Evolutionary conservation across 2,329 filamentous ascomycete species (phyloP).

Genomic region (Hymenoscyphus scutula): DNA sequence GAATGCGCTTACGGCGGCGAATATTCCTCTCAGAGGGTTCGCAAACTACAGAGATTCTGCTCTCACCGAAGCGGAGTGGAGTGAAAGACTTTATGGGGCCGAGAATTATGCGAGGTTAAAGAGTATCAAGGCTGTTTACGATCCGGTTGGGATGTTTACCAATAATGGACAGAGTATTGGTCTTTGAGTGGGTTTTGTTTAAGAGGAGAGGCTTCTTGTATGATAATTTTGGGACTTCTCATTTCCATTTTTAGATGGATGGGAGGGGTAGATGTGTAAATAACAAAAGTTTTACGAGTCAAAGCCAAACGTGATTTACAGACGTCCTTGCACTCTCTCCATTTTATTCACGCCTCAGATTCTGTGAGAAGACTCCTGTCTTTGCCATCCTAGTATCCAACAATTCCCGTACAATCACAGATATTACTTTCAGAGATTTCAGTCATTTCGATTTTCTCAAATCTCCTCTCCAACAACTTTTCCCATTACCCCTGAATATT

Average conservation of each 20-base stretch:
- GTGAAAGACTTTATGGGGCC: constrained; percentile 17
- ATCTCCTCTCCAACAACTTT: no score
- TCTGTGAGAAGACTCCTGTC: no score
- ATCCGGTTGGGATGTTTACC: constrained; percentile 20
- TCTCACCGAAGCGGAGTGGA: constrained; percentile 18
- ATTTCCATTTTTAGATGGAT: not conserved
- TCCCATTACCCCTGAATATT: no score
- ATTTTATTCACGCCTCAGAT: no score
- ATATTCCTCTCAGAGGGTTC: constrained; percentile 16
- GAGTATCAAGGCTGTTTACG: constrained; percentile 16
- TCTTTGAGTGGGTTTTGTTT: not conserved
- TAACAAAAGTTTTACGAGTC: not conserved
- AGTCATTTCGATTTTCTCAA: no score
- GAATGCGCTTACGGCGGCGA: constrained; percentile 10
- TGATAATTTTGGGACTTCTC: not conserved
- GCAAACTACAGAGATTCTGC: constrained; percentile 20
- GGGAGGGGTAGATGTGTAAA: not conserved
- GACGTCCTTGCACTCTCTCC: no score
- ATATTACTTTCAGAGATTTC: no score
- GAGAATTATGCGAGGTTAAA: constrained; percentile 18
- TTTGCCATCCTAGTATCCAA: no score
- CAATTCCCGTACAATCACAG: no score
- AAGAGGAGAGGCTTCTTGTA: not conserved
- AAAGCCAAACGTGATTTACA: no score
- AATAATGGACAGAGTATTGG: constrained; percentile 20